Conservation (phyloP, 106 monocot species). For the Phalaenopsis equestris region DNA sequence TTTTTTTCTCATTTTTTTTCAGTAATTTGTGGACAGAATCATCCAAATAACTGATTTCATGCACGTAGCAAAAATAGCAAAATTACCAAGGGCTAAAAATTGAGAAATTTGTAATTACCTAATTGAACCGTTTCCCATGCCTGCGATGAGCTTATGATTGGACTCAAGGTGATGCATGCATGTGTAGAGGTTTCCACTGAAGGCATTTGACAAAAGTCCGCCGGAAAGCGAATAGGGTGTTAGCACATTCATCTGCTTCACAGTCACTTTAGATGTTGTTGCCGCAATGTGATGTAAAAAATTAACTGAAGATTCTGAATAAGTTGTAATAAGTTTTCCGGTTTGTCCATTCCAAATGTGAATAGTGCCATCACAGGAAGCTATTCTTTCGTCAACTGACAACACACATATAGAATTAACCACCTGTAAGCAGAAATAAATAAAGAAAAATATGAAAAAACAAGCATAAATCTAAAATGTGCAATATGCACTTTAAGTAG, state of each 20-base stretch:
- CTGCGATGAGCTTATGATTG: conserved; percentile 64
- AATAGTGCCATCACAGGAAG: conserved; percentile 96
- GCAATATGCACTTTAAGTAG: neutral
- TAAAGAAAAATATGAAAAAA: neutral
- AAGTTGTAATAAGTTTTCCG: conserved; percentile 73
- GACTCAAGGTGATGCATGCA: conserved; percentile 74
- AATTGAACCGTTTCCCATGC: conserved; percentile 89
- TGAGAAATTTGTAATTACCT: conserved; percentile 34
- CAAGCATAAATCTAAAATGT: neutral
- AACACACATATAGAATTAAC: conserved; percentile 70
- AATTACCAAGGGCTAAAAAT: neutral
- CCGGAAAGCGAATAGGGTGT: conserved; percentile 46
- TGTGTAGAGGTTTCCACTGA: conserved; percentile 82
- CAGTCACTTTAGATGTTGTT: conserved; percentile 28
- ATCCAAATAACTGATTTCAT: no score
- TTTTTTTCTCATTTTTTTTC: no score
- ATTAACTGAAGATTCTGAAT: conserved; percentile 60
- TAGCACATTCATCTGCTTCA: conserved; percentile 57
- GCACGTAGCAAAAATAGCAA: neutral
- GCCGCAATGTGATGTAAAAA: conserved; percentile 17
- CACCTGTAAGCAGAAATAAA: conserved; percentile 38
- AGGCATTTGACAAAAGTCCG: conserved; percentile 82
- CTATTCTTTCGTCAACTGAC: conserved; percentile 65
- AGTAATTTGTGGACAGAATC: no score
- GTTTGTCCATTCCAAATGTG: conserved; percentile 91